A percentile compares a stretch with the other conserved stretches of the same genome.
Evolutionary conservation across 2,329 filamentous ascomycete genomes (phyloP).

Genomic region (Pseudocercospora fijiensis): DNA sequence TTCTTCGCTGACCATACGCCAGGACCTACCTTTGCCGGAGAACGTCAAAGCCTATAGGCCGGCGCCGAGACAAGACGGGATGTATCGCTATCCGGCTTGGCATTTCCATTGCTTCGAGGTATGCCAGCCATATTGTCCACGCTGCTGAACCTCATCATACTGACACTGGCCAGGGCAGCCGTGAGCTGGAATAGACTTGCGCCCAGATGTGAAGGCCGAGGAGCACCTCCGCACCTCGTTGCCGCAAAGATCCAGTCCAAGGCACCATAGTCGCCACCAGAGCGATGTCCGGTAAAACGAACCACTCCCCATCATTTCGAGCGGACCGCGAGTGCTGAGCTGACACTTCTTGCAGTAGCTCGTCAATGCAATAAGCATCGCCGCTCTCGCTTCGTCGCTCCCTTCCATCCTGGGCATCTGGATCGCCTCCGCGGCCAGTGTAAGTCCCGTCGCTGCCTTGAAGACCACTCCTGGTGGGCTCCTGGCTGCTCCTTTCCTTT

Average conservation of each 20-base stretch:
- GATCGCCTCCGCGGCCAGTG: slow-evolving; percentile 9
- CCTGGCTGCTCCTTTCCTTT: not conserved
- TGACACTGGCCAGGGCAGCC: not conserved
- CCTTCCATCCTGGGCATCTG: not conserved
- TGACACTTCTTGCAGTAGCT: not conserved
- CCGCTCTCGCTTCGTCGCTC: not conserved
- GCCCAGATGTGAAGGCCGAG: not conserved
- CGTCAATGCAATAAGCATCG: not conserved
- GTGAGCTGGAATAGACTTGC: not conserved
- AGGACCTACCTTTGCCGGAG: not conserved
- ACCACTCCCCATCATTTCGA: not conserved
- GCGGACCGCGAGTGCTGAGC: not conserved
- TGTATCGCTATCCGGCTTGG: not conserved
- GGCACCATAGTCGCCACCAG: not conserved
- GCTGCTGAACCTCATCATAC: not conserved
- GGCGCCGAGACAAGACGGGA: not conserved
- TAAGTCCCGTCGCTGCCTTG: slow-evolving; percentile 2
- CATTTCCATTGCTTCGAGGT: not conserved
- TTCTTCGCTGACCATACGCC: too few relatives aligned
- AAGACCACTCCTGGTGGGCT: not conserved
- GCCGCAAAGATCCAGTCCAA: not conserved
- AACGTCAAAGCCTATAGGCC: not conserved
- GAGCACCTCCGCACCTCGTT: not conserved
- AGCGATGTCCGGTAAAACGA: not conserved
- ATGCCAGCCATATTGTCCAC: not conserved